These are phyloP conservation scores for Vicia faba DNA, from an alignment of 306 rosid genomes.

Conservation along the genomic window DNA sequence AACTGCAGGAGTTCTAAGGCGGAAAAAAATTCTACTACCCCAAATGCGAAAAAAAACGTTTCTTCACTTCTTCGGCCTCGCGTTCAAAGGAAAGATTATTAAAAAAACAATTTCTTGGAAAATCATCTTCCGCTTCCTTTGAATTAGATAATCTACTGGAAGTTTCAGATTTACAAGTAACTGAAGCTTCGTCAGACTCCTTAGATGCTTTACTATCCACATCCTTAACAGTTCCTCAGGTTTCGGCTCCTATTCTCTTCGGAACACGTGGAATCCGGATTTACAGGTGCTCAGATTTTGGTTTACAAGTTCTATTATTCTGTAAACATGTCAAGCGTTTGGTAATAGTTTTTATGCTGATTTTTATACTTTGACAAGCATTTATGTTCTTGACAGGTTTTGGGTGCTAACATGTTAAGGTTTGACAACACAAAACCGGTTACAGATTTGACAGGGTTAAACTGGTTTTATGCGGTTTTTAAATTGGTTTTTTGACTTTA, in stretches of 20 bases:
- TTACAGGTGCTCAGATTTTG: slow-evolving; percentile 38
- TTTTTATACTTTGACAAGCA: no score
- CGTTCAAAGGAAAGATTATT: slow-evolving; percentile 85
- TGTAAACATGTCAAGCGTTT: no score
- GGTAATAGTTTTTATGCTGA: no score
- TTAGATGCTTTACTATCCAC: slow-evolving; percentile 41
- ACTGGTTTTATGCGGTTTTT: no score
- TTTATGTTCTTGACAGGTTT: no score
- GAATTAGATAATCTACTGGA: slow-evolving; percentile 40
- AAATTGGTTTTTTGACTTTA: no score
- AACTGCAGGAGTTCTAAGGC: no score
- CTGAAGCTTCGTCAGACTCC: slow-evolving; percentile 50
- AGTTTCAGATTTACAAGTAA: slow-evolving; percentile 46
- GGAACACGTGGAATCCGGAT: slow-evolving; percentile 42
- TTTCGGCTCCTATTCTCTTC: slow-evolving; percentile 42
- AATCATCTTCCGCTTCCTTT: slow-evolving; percentile 56
- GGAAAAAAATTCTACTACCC: slow-evolving; percentile 80
- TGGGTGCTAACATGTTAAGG: no score
- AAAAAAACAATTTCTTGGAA: slow-evolving; percentile 74
- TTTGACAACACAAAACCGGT: no score
- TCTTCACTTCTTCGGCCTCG: slow-evolving; percentile 71
- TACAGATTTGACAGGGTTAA: no score
- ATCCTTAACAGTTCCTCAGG: slow-evolving; percentile 38
- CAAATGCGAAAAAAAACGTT: slow-evolving; percentile 83
- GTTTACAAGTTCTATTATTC: no score